Evolutionary conservation across 2,329 filamentous ascomycete genomes (phyloP).

Genomic region (Botrytis aclada): DNA sequence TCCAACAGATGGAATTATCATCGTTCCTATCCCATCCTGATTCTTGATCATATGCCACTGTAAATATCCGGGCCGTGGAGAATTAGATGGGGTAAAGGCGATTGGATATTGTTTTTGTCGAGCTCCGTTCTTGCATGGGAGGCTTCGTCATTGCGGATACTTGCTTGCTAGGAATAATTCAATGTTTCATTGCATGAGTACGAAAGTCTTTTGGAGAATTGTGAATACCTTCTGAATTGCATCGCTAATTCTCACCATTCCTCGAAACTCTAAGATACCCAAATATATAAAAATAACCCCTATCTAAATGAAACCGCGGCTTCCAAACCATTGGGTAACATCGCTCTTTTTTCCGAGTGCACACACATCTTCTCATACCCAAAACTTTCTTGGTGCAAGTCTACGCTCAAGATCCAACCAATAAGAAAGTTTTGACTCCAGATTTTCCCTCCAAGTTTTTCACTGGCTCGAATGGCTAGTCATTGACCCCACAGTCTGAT

Average conservation of each 20-base stretch:
- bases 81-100: neutral
- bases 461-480: neutral
- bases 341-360: neutral
- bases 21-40: neutral
- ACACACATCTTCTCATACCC: neutral
- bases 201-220: neutral
- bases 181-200: neutral
- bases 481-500: constrained; percentile 13
- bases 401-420: neutral
- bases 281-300: neutral
- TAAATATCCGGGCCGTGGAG: constrained; percentile 5
- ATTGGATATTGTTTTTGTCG: neutral
- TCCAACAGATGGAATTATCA: neutral
- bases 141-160: neutral
- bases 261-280: neutral
- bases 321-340: neutral
- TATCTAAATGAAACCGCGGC: neutral
- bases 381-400: neutral
- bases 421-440: neutral
- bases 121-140: neutral
- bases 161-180: neutral
- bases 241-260: neutral
- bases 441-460: neutral
- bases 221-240: neutral
- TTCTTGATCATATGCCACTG: neutral